Conservation (phyloP, 2,329 filamentous ascomycete genomes). For the Colletotrichum sublineola region DNA sequence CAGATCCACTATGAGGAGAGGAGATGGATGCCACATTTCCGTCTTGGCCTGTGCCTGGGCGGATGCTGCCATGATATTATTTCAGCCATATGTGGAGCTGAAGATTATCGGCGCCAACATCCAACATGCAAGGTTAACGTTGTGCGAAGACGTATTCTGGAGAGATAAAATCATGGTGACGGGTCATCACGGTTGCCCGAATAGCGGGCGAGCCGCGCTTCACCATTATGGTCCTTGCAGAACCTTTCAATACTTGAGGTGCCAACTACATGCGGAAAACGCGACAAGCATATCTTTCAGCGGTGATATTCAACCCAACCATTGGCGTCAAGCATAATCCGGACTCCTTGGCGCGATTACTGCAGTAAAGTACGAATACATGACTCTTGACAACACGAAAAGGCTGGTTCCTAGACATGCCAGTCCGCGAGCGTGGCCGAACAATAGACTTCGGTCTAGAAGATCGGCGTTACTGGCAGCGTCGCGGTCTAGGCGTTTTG, state of each 20-base stretch:
- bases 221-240: not conserved
- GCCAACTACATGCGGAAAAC: not conserved
- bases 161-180: not conserved
- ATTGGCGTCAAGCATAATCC: not conserved
- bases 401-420: not conserved
- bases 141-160: not conserved
- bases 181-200: not conserved
- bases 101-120: not conserved
- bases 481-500: not conserved
- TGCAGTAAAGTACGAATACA: not conserved
- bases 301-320: not conserved
- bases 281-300: not conserved
- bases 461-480: not conserved
- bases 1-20: not conserved
- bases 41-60: conserved; percentile 37
- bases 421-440: not conserved
- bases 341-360: not conserved
- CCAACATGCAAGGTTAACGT: not conserved
- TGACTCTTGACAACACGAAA: not conserved
- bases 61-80: conserved; percentile 33
- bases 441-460: not conserved
- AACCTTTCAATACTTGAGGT: no score
- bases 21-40: conserved; percentile 12
- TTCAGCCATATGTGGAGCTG: not conserved
- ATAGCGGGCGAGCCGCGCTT: not conserved